Base-by-base conservation (phyloP, 805 yeast species). In the Ogataea zsoltii region DNA sequence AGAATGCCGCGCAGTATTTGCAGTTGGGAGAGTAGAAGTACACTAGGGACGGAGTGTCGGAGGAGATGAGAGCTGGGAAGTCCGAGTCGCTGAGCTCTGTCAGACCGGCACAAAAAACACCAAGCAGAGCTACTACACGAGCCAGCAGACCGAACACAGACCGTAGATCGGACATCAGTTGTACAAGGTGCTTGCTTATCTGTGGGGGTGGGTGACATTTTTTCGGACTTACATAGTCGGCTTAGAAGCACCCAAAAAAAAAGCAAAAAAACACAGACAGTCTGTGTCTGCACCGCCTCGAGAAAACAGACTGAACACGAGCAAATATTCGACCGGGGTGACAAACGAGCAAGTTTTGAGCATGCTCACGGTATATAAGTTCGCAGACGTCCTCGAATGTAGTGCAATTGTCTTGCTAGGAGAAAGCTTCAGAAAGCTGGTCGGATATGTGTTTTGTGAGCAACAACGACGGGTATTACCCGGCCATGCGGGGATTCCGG, bases 21-120 rank as follows among this genome's bases (percentile, higher is more conserved):
- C 86, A 80, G 1, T 56, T 60, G 1, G 69, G 67, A 1, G 77
- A 66, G 50, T 71, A 75, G 54, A 80, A 76, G 53, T 74, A 74
- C 13, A 77, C 69, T 32, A 77, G 62, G 4, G 80, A 68, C 13
- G 31, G 31, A 46, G 59, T 70, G 19, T 54, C 44, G 3, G 60
- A 60, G 43, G 54, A 53, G 3, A 55, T 59, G 17, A 37, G 9
- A 2, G 40, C 5, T 3, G 25, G 18, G 23, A 37, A 26, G 16
- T 13, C 14, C 5, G 31, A 6, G 31, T 28, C 31, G 6, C 25
- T 21, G 25, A 21, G 25, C 25, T 21, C 25, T 21, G 25, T 21
- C 7, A 21, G 7, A 21, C 7, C 25, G 25, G 25, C 9, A 21
- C 25, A 21, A 9, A 21, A 9, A 5, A 21, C 25, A 9, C 7